Conservation (phyloP, 306 rosid species). For the Cicer cuneatum region DNA sequence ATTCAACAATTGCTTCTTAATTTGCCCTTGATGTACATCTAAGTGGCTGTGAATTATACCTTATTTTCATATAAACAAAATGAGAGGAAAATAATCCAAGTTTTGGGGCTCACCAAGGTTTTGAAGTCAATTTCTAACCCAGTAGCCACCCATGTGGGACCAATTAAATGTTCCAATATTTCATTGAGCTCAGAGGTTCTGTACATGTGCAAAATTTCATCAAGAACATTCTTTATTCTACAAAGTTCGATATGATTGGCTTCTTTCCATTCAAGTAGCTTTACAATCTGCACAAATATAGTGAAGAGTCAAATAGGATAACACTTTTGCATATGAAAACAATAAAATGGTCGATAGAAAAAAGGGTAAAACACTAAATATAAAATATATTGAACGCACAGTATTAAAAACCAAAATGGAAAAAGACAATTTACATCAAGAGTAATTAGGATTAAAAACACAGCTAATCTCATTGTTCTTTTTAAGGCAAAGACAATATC, state of each 20-base stretch:
- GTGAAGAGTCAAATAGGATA: conserved; percentile 42
- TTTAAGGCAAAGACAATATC: conserved; percentile 6
- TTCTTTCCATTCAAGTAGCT: conserved; percentile 92
- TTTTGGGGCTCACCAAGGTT: conserved; percentile 68
- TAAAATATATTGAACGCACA: conserved; percentile 19
- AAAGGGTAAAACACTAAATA: conserved; percentile 9
- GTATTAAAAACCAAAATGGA: neutral
- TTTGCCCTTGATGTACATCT: conserved; percentile 1
- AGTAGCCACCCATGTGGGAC: conserved; percentile 90
- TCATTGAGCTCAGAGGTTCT: conserved; percentile 66
- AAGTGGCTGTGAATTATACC: conserved; percentile 22
- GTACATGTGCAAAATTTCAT: conserved; percentile 82
- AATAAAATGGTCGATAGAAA: conserved; percentile 13
- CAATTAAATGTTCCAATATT: conserved; percentile 76
- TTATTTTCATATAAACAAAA: neutral
- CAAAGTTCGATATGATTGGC: conserved; percentile 94
- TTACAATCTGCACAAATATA: conserved; percentile 79
- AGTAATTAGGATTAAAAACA: conserved; percentile 19
- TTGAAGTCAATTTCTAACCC: conserved; percentile 83
- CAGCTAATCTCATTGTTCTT: conserved; percentile 8
- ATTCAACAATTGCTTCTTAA: conserved; percentile 21
- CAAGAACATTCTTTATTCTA: conserved; percentile 85
- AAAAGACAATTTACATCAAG: conserved; percentile 5
- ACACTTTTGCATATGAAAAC: conserved; percentile 20
- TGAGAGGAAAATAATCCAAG: conserved; percentile 16